phyloP scores from a whole-genome alignment of 257 asterid genomes.

The Solanum chiquidenum region DNA sequence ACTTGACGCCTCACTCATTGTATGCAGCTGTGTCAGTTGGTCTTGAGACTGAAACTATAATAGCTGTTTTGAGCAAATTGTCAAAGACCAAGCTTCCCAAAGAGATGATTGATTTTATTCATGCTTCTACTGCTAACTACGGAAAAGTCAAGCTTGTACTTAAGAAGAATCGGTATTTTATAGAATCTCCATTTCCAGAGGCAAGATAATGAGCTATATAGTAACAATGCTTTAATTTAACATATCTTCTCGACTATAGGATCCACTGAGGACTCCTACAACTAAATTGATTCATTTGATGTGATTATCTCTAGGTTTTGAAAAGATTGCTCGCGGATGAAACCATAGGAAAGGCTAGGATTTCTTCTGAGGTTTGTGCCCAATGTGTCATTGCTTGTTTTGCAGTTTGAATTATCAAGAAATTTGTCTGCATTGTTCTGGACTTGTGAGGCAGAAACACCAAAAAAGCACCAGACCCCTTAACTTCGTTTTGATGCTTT shows the following conservation, averaged over 20 bases:
- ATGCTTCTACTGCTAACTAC: conserved; percentile 86
- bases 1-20: conserved; percentile 90
- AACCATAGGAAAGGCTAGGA: conserved; percentile 69
- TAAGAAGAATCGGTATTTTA: conserved; percentile 81
- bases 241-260: background rate
- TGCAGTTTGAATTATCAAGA: background rate
- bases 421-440: background rate
- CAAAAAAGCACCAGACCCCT: background rate
- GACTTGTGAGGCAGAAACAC: background rate
- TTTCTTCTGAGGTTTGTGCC: conserved; percentile 43
- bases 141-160: conserved; percentile 98
- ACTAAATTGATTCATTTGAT: background rate
- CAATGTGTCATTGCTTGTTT: background rate
- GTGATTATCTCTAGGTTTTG: conserved; percentile 48
- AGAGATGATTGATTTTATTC: conserved; percentile 88
- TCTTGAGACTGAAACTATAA: conserved; percentile 88
- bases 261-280: background rate
- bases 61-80: conserved; percentile 75
- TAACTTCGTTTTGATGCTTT: background rate
- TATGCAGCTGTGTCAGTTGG: conserved; percentile 97
- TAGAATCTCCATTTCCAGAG: conserved; percentile 96
- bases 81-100: conserved; percentile 93
- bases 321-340: conserved; percentile 73
- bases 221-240: background rate
- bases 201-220: conserved; percentile 27